Evolutionary conservation across 129 eudicot species (phyloP), one percentile per base, ranked within the genome.

Genomic region (Flaveria robusta): DNA sequence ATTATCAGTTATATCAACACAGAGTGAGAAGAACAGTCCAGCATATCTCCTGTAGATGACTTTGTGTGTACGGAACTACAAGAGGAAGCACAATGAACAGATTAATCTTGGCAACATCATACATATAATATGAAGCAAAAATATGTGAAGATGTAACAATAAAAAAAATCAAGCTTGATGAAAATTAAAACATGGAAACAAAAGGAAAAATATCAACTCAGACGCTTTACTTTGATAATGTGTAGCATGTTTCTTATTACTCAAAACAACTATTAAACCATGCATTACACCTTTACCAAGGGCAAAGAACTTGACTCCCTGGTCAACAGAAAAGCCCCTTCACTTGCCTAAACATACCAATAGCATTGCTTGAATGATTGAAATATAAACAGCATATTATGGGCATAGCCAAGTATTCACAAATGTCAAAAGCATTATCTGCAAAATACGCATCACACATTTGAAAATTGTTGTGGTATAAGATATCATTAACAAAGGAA

Each of bases 1-100:
- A 43, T 91, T 91, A 75, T 91, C 97, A 0, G 97, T 91, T 67
- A 91, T 91, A 71, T 91, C 97, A 81, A 91, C 97, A 79, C 97
- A 91, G 16, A 91, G 82, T 23, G 97, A 91, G 88, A 91, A 91
- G 86, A 91, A 91, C 46, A 91, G 76, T 72, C 95, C 95, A 68
- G 97, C 97, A 85, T 91, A 91, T 79, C 95, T 67, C 78, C 97
- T 86, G 83, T 91, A 91, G 79, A 91, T 91, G 74, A 91, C 95
- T 80, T 91, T 91, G 90, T 91, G 97, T 13, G 92, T 91, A 26
- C 97, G 92, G 64, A 91, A 91, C 97, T 91, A 89, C 87, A 85
- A 77, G 49, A 73, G 31, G 16, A 62, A 52, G 45, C 45, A 42
- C 22, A 52, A 55, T 9, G 7, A 49, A 65, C 43, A 62, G 16